These are phyloP conservation scores for Rhododendron molle DNA, from an alignment of 148 eudicot species.

Conservation along the genomic window DNA sequence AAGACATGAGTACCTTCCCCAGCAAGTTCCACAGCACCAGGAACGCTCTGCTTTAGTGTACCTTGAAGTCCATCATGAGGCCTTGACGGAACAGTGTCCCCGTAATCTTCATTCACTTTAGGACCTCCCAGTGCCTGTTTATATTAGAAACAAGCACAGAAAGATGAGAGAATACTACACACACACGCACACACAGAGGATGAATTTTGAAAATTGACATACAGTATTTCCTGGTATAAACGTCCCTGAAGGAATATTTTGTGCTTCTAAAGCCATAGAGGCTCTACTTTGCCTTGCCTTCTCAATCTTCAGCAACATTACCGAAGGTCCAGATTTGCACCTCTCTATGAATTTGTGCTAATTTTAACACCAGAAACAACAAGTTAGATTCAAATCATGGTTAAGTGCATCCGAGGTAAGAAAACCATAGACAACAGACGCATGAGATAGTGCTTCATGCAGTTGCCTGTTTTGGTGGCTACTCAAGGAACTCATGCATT, in stretches of 20 bases:
- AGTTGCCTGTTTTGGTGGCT: not conserved
- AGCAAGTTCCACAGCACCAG: conserved; percentile 33
- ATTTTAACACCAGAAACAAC: conserved; percentile 4
- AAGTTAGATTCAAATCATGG: conserved; percentile 2
- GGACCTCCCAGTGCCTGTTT: conserved; percentile 46
- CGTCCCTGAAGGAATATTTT: conserved; percentile 48
- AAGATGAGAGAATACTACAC: conserved; percentile 2
- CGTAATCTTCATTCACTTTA: conserved; percentile 56
- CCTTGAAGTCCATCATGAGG: conserved; percentile 37
- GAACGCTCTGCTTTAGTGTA: conserved; percentile 27
- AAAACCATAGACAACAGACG: not conserved
- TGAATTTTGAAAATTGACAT: conserved; percentile 1
- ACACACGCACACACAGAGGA: not conserved
- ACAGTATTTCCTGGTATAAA: conserved; percentile 49
- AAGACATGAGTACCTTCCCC: conserved; percentile 51
- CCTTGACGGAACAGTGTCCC: conserved; percentile 87
- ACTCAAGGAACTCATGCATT: not conserved
- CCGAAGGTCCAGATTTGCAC: conserved; percentile 76
- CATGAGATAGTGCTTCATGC: not conserved
- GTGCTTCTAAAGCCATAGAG: conserved; percentile 66
- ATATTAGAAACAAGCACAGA: not conserved
- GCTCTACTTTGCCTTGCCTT: conserved; percentile 75
- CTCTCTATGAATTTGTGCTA: conserved; percentile 97
- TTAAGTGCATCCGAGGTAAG: not conserved
- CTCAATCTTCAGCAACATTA: conserved; percentile 79